These are phyloP conservation scores for Coniochaeta prunicola DNA, from an alignment of 2,329 filamentous ascomycete species.

Conservation along the genomic window DNA sequence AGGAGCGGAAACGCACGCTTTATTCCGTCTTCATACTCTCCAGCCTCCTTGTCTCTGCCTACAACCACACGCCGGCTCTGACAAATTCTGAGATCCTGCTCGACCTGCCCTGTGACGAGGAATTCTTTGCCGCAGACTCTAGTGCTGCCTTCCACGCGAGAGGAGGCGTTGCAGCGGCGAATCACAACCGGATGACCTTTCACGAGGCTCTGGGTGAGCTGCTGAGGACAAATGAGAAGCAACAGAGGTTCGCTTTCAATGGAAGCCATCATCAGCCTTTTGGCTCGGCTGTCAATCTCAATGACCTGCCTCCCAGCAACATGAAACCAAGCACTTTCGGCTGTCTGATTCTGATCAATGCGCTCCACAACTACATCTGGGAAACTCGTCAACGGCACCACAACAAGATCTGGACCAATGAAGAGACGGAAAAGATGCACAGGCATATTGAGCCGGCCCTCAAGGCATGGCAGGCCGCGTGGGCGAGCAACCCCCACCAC, in stretches of 20 bases:
- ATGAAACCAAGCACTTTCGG: conserved; percentile 85
- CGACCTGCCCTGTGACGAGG: conserved; percentile 87
- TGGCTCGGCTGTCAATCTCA: conserved; percentile 33
- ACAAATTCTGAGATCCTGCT: conserved; percentile 91
- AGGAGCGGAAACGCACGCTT: conserved; percentile 89
- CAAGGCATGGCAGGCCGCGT: conserved; percentile 89
- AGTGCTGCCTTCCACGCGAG: conserved; percentile 73
- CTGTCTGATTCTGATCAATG: conserved; percentile 85
- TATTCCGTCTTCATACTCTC: conserved; percentile 89
- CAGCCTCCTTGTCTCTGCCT: conserved; percentile 82
- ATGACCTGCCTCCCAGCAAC: conserved; percentile 51
- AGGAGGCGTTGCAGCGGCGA: conserved; percentile 63
- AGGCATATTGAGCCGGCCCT: conserved; percentile 89
- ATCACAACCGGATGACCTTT: conserved; percentile 69
- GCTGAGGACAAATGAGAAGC: conserved; percentile 65
- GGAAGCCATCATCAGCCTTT: conserved; percentile 35
- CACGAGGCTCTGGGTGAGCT: conserved; percentile 75
- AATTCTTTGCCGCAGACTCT: conserved; percentile 78
- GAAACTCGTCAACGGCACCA: conserved; percentile 88
- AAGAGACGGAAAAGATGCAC: conserved; percentile 95
- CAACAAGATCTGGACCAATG: conserved; percentile 80
- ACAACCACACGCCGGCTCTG: conserved; percentile 85
- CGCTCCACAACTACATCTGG: conserved; percentile 97
- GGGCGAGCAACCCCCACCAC: conserved; percentile 80
- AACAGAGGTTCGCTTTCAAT: conserved; percentile 41